Evolutionary conservation across 495 filamentous ascomycete genomes (phyloP), one percentile per base, ranked within the genome.

Genomic region (Penicillium mononematosum): DNA sequence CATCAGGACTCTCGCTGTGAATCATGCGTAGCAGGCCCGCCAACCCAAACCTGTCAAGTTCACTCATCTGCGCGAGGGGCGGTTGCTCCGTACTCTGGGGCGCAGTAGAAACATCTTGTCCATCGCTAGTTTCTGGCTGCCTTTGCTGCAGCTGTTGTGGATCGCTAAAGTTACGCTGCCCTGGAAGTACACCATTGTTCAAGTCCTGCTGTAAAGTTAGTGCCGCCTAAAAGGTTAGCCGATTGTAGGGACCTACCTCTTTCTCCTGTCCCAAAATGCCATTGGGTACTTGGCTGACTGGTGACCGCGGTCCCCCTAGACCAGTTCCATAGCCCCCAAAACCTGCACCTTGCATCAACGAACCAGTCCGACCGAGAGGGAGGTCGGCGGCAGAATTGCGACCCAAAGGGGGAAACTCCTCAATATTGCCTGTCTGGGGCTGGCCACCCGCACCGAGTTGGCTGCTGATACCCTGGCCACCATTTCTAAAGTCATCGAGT

Each of bases 361-460:
- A 83, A 4, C 75, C 79, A 50, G 79, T 76, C 38, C 85, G 82
- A 58, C 90, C 88, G 58, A 87, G 86, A 27, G 81, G 84, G 55
- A 88, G 78, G 14, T 94, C 90, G 27, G 86, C 85, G 53, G 85
- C 82, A 27, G 79, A 78, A 54, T 84, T 86, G 55, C 89, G 84
- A 48, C 89, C 87, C 50, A 94, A 74, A 11, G 92, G 88, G 43
- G 92, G 92, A 52, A 95, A 95, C 10, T 95, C 91, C 22, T 96
- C 91, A 20, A 87, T 85, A 59, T 81, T 86, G 55, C 76, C 83
- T 14, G 83, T 80, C 58, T 88, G 88, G 20, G 84, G 81, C 56
- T 93, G 89, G 38, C 67, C 69, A 43, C 75, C 71, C 5, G 71
- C 56, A 60, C 78, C 64, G 70, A 81, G 64, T 79, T 88, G 67